Conservation (phyloP, 2,329 filamentous ascomycete genomes). For the Aspergillus ustus region DNA sequence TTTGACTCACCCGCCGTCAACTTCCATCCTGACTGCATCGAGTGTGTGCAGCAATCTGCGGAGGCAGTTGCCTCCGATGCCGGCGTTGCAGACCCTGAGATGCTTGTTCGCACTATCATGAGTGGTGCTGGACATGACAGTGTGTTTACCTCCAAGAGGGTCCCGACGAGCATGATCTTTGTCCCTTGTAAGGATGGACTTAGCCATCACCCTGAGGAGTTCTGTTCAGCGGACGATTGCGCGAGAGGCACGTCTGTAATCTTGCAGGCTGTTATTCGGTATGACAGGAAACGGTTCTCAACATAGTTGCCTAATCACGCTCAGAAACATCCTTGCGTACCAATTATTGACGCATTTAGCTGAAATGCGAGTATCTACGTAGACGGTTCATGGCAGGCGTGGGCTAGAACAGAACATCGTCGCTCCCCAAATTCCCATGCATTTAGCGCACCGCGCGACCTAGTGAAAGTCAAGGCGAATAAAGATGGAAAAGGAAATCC, state of each 20-base stretch:
- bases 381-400: too few relatives aligned
- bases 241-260: constrained; percentile 56
- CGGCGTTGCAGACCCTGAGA: constrained; percentile 42
- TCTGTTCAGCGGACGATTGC: constrained; percentile 64
- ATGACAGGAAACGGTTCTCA: constrained; percentile 48
- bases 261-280: constrained; percentile 40
- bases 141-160: constrained; percentile 63
- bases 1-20: constrained; percentile 63
- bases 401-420: too few relatives aligned
- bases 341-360: too few relatives aligned
- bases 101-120: constrained; percentile 58
- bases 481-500: constrained; percentile 27
- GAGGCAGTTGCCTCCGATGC: constrained; percentile 60
- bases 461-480: background rate
- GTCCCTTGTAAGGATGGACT: constrained; percentile 67
- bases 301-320: background rate
- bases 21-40: constrained; percentile 71
- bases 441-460: background rate
- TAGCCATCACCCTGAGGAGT: constrained; percentile 68
- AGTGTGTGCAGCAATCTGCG: constrained; percentile 65
- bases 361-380: too few relatives aligned
- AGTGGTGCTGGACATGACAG: constrained; percentile 70
- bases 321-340: too few relatives aligned
- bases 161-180: constrained; percentile 70
- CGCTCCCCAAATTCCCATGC: background rate